Percentiles rank a stretch among this genome's conserved stretches.
These are phyloP conservation scores for Solanum sitiens DNA, from an alignment of 257 asterid genomes.

Conservation along the genomic window DNA sequence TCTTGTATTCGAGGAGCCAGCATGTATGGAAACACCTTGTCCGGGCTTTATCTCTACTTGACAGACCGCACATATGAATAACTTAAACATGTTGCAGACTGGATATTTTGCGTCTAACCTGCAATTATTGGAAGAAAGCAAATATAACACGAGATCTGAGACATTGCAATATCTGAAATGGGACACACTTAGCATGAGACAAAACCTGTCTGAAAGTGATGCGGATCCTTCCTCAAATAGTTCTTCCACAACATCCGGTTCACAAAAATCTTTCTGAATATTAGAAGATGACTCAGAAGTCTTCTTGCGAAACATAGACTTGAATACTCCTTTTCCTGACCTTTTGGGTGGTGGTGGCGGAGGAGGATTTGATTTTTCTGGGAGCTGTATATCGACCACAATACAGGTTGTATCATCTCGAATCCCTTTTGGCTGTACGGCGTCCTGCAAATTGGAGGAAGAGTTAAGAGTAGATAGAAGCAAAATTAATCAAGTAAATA, in stretches of 20 bases:
- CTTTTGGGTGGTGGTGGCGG: conserved; percentile 55
- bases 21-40: conserved; percentile 80
- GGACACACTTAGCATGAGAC: neutral
- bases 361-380: conserved; percentile 54
- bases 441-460: conserved; percentile 45
- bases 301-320: conserved; percentile 75
- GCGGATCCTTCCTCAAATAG: conserved; percentile 96
- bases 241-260: conserved; percentile 75
- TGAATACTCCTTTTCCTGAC: conserved; percentile 69
- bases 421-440: conserved; percentile 73
- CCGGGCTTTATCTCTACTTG: conserved; percentile 91
- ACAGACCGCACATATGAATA: conserved; percentile 91
- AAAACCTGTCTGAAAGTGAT: conserved; percentile 78
- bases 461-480: neutral
- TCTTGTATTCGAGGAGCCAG: conserved; percentile 36
- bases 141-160: neutral
- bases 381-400: conserved; percentile 74
- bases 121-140: conserved; percentile 2
- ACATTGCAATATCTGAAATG: neutral
- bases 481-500: neutral
- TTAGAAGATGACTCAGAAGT: conserved; percentile 51
- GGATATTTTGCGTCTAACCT: conserved; percentile 93
- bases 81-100: conserved; percentile 86
- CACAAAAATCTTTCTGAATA: conserved; percentile 41
- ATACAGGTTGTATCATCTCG: conserved; percentile 99